Conservation (phyloP, 495 filamentous ascomycete genomes). For the Zalerion maritima region DNA sequence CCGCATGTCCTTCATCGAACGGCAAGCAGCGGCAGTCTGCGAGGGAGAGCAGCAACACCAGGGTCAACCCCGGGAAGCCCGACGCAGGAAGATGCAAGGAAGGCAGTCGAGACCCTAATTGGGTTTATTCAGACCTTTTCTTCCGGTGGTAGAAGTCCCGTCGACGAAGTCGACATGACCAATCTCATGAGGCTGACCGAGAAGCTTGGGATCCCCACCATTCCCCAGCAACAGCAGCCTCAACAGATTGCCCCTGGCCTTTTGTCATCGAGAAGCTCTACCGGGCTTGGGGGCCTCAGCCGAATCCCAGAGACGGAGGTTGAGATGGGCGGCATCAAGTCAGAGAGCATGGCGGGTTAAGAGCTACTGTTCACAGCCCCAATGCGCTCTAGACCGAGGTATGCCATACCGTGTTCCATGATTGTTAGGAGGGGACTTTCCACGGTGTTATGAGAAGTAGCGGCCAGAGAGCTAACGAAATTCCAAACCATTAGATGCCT, state of each 20-base stretch:
- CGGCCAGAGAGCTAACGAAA: no score
- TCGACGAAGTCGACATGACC: slow-evolving; percentile 72
- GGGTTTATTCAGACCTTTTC: slow-evolving; percentile 70
- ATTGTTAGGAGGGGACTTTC: no score
- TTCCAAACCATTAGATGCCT: no score
- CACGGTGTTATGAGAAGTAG: no score
- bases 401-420: no score
- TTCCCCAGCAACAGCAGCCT: no score
- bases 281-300: slow-evolving; percentile 51
- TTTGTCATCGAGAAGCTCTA: no score
- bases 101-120: slow-evolving; percentile 74
- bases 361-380: no score
- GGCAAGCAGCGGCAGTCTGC: slow-evolving; percentile 37
- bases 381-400: no score
- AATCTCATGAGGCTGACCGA: slow-evolving; percentile 76
- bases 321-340: no score
- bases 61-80: slow-evolving; percentile 46
- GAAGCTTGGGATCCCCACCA: slow-evolving; percentile 68
- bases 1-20: slow-evolving; percentile 36
- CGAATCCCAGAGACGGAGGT: slow-evolving; percentile 49
- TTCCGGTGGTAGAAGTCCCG: slow-evolving; percentile 43
- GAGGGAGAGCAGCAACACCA: slow-evolving; percentile 26
- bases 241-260: no score
- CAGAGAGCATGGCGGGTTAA: no score
- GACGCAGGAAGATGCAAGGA: slow-evolving; percentile 77